Evolutionary conservation across 805 yeast species (phyloP).

Genomic region (Tetrapisispora fleetii): DNA sequence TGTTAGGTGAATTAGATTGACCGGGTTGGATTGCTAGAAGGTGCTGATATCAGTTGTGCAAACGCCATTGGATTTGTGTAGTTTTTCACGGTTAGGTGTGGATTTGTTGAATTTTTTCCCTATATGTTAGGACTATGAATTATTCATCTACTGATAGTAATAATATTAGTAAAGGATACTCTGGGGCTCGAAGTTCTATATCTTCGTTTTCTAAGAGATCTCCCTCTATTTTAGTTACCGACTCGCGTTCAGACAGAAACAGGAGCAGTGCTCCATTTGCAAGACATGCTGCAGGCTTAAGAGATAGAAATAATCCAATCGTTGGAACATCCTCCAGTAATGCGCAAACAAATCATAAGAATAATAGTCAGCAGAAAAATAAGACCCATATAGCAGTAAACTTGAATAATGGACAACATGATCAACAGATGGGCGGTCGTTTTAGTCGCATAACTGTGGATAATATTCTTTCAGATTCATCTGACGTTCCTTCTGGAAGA

Average conservation of each 20-base stretch:
- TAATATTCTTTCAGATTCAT: conserved; percentile 61
- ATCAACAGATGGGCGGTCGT: conserved; percentile 25
- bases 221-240: conserved; percentile 90
- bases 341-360: neutral
- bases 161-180: neutral
- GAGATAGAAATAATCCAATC: neutral
- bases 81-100: too few species aligned
- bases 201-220: conserved; percentile 52
- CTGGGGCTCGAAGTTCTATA: neutral
- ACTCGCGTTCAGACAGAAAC: conserved; percentile 54
- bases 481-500: conserved; percentile 77
- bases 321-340: neutral
- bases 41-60: too few species aligned
- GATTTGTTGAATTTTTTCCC: neutral
- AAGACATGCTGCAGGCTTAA: conserved; percentile 37
- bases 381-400: neutral
- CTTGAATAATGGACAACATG: neutral
- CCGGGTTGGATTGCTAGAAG: too few species aligned
- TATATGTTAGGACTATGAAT: neutral
- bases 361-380: too few species aligned
- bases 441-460: conserved; percentile 78
- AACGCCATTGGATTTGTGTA: too few species aligned
- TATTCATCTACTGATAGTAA: neutral
- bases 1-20: too few species aligned
- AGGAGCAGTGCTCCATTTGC: conserved; percentile 65